phyloP scores from a whole-genome alignment of 2,329 filamentous ascomycete genomes.

The Exophiala lecanii-corni region DNA sequence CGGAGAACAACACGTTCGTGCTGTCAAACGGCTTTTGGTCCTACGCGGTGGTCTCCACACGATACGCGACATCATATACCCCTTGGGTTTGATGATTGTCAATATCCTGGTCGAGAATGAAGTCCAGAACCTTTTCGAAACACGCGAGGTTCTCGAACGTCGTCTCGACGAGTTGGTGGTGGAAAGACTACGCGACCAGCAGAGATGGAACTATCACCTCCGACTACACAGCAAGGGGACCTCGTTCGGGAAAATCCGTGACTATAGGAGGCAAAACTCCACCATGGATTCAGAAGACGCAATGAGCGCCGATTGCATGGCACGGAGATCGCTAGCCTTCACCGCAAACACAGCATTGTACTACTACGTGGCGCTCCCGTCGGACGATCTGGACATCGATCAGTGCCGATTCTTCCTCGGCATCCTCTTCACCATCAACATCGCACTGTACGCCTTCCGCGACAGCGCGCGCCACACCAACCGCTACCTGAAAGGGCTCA shows the following conservation, averaged over 20 bases:
- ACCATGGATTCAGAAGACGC: background rate
- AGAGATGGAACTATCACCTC: background rate
- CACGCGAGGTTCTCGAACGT: too few species aligned
- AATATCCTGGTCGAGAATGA: conserved; percentile 8
- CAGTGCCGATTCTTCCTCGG: conserved; percentile 7
- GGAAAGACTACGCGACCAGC: background rate
- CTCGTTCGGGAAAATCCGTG: background rate
- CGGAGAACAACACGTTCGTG: conserved; percentile 5
- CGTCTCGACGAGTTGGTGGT: background rate
- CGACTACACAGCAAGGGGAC: background rate
- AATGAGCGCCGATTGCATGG: background rate
- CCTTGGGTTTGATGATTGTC: conserved; percentile 7
- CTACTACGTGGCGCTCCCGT: conserved; percentile 5
- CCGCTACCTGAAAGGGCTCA: conserved; percentile 2
- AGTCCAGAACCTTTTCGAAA: conserved; percentile 3
- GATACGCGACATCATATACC: conserved; percentile 4
- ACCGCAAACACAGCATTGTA: conserved; percentile 1
- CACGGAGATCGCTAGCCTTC: conserved; percentile 2
- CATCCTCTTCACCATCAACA: conserved; percentile 6
- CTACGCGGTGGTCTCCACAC: conserved; percentile 1
- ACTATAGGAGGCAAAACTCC: background rate
- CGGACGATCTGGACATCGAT: conserved; percentile 2
- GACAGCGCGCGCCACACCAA: conserved; percentile 3
- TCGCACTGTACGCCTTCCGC: conserved; percentile 5
- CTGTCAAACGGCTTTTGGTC: conserved; percentile 4